These are phyloP conservation scores for Diversispora epigaea DNA, from an alignment of 192 early-diverging fungal genomes.

Conservation along the genomic window DNA sequence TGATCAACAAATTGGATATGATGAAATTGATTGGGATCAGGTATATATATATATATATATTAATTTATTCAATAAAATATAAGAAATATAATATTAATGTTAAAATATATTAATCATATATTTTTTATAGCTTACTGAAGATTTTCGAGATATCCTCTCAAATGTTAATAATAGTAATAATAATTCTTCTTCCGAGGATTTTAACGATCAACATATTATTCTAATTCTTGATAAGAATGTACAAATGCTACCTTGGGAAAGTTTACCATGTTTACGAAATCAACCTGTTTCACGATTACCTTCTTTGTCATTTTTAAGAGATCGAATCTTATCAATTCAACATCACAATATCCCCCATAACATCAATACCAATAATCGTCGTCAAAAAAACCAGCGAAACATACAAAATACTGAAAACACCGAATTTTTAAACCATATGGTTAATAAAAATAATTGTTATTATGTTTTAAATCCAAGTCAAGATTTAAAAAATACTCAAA, in stretches of 20 bases:
- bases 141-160: constrained; percentile 35
- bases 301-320: constrained; percentile 68
- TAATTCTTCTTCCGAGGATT: constrained; percentile 6
- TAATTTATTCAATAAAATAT: too few relatives aligned
- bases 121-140: constrained; percentile 31
- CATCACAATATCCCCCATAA: constrained; percentile 18
- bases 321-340: constrained; percentile 53
- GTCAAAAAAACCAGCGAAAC: constrained; percentile 1
- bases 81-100: not conserved
- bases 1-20: constrained; percentile 54
- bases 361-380: not conserved
- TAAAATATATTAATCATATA: too few relatives aligned
- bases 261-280: constrained; percentile 67
- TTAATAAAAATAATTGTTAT: constrained; percentile 54
- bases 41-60: constrained; percentile 36
- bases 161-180: constrained; percentile 33
- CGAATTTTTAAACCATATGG: constrained; percentile 43
- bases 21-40: constrained; percentile 50
- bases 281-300: constrained; percentile 79
- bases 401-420: not conserved
- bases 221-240: constrained; percentile 83
- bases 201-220: constrained; percentile 63
- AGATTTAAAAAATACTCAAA: constrained; percentile 82
- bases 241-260: constrained; percentile 90
- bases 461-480: constrained; percentile 92